phyloP scores from a whole-genome alignment of 495 filamentous ascomycete species.

The Hyaloscypha variabilis region DNA sequence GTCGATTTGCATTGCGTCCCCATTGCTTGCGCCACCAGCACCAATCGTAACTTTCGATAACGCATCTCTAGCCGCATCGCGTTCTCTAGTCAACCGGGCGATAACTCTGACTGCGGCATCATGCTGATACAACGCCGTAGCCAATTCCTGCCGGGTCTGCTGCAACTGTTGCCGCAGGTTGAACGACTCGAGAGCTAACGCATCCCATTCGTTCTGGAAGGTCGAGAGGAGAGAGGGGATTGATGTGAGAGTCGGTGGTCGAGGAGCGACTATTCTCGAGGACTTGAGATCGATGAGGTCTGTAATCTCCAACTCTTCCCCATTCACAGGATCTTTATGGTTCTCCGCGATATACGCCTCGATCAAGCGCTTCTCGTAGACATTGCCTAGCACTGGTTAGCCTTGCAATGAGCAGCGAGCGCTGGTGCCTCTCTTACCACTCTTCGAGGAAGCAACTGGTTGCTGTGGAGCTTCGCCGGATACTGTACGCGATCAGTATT shows the following conservation, averaged over 20 bases:
- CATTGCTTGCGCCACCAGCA: slow-evolving; percentile 55
- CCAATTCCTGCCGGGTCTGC: slow-evolving; percentile 90
- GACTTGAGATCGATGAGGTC: slow-evolving; percentile 89
- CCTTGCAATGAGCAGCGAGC: slow-evolving; percentile 24
- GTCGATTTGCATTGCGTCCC: slow-evolving; percentile 93
- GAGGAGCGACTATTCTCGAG: slow-evolving; percentile 77
- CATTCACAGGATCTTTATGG: slow-evolving; percentile 90
- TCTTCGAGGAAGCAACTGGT: slow-evolving; percentile 93
- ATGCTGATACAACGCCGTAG: slow-evolving; percentile 91
- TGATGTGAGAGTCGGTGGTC: slow-evolving; percentile 93
- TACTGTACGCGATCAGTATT: slow-evolving; percentile 56
- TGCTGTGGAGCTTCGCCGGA: slow-evolving; percentile 96
- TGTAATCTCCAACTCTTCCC: slow-evolving; percentile 81
- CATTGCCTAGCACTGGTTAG: slow-evolving; percentile 61
- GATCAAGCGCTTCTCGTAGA: slow-evolving; percentile 94
- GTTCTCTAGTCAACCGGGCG: slow-evolving; percentile 81
- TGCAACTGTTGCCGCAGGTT: slow-evolving; percentile 84
- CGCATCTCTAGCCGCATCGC: slow-evolving; percentile 93
- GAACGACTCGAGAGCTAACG: slow-evolving; percentile 86
- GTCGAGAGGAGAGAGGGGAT: slow-evolving; percentile 93
- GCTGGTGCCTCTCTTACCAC: slow-evolving; percentile 61
- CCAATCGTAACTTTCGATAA: slow-evolving; percentile 80
- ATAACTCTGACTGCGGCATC: slow-evolving; percentile 95
- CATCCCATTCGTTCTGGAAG: slow-evolving; percentile 99
- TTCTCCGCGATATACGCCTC: slow-evolving; percentile 94